Evolutionary conservation across 2,329 filamentous ascomycete genomes (phyloP), one percentile per base, ranked within the genome.

Genomic region (Fusarium chaquense): DNA sequence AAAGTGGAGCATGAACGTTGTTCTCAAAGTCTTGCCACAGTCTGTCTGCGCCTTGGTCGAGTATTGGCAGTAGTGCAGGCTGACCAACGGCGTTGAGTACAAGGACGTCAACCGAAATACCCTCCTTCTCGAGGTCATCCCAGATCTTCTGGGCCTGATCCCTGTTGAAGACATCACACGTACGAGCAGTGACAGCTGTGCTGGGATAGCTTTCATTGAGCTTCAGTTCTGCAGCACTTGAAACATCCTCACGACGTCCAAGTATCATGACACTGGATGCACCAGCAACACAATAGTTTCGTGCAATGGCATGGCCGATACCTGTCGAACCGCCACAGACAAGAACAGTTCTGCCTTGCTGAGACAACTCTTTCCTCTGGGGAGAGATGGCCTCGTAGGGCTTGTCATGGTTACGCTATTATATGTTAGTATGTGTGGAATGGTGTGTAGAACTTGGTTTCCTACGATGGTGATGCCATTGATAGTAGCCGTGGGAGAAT

Each of bases 241-340:
- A 47, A 15, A 74, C 33, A 4, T 70, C 57, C 6, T 38, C 6
- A 5, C 71, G 64, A 20, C 69, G 71, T 10, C 78, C 81, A 1
- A 80, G 60, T 40, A 86, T 74, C 12, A 81, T 77, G 28, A 85
- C 74, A 2, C 69, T 73, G 3, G 75, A 54, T 10, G 82, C 81
- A 0, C 77, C 76, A 0, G 84, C 84, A 2, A 71, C 59, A 12
- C 79, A 77, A 67, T 84, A 93, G 47, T 89, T 81, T 49, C 84
- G 83, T 4, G 90, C 89, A 16, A 91, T 86, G 1, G 88, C 86
- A 58, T 88, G 86, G 1, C 90, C 91, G 47, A 93, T 88, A 30
- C 90, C 89, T 0, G 83, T 85, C 1, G 87, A 86, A n/a, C 85
- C 89, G 41, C 91, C 91, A 2, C 88, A 90, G 74, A 93, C 87